Evolutionary conservation across 2,329 filamentous ascomycete species (phyloP), one percentile per base, ranked within the genome.

Genomic region (Xylariaceae sp.): DNA sequence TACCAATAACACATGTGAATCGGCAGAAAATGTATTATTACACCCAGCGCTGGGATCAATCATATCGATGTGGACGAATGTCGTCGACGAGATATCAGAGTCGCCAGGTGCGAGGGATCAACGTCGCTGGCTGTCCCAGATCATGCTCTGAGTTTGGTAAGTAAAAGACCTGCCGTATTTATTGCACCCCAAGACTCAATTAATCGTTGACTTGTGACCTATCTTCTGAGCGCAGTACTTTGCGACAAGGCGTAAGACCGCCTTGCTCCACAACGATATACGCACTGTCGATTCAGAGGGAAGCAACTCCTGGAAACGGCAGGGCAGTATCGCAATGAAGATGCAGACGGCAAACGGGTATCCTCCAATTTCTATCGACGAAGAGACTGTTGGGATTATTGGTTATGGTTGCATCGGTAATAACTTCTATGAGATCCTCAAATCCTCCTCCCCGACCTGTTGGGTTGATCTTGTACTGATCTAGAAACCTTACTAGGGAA

Each of bases 11-110:
- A 12, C 14, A n/a, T 17, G 32, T 49, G 18, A 50, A 42, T 6
- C 39, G 38, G 6, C 33, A 60, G 58, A 22, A 59, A 56, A 57
- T 58, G 52, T 17, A 39, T 61, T 4, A 55, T 61, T 35, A 56
- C 52, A 12, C 58, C 58, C 7, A 52, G 45, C 6, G 32, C 52
- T 18, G 56, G 58, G 19, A 51, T 39, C 5, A 57, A 61, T 38
- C 57, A 61, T 18, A 54, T 61, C 12, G 57, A 61, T 30, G 5
- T 58, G 32, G 49, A 55, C 0, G 55, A 61, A 39, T 61, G 58
- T 40, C 48, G 41, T 9, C 53, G 51, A 5, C 55, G 57, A 9
- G 55, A 55, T 15, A 53, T 61, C 39, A 53, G 38, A 46, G 57
- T 61, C 30, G 51, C 48, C 6, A 56, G 47, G 22, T 58, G 50